A percentile compares a stretch with the other conserved stretches of the same genome.
Conservation (phyloP, 1,284 basidiomycete species). For the Ceratobasidium sp. region DNA sequence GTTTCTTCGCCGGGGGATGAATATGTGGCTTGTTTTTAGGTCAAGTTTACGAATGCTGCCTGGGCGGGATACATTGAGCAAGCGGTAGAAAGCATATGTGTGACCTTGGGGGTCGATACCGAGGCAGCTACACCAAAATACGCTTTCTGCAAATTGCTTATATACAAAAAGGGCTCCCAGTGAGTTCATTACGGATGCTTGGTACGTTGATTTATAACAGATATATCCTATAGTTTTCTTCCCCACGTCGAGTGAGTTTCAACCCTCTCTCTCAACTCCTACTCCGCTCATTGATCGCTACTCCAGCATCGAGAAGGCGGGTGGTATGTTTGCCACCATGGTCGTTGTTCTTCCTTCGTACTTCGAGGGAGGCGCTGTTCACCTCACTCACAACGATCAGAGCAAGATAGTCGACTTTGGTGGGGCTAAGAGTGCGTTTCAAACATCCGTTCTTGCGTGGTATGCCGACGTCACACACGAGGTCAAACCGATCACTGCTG, state of each 20-base stretch:
- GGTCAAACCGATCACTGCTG: slow-evolving; percentile 59
- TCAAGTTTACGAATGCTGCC: background rate
- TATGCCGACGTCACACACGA: slow-evolving; percentile 65
- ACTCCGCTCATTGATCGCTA: too few relatives aligned
- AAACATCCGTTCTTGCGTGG: slow-evolving; percentile 54
- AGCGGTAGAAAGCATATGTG: background rate
- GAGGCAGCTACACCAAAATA: background rate
- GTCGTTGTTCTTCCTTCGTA: slow-evolving; percentile 42
- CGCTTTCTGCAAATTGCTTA: background rate
- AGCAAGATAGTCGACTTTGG: slow-evolving; percentile 12
- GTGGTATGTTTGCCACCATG: slow-evolving; percentile 44
- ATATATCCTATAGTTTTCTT: background rate
- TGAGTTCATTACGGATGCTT: background rate
- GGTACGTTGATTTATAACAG: background rate
- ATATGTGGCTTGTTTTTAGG: background rate
- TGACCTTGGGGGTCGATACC: background rate
- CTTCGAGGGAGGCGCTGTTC: slow-evolving; percentile 39
- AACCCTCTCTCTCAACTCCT: too few relatives aligned
- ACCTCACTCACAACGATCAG: background rate
- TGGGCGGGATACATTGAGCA: background rate
- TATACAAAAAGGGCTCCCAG: slow-evolving; percentile 12
- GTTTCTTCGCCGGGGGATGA: too few relatives aligned
- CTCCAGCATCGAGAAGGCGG: background rate
- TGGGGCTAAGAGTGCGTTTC: background rate
- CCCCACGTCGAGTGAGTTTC: slow-evolving; percentile 5